Evolutionary conservation across 208 protist genomes (phyloP), one percentile per base, ranked within the genome.

Genomic region (Acanthamoeba comandoni): DNA sequence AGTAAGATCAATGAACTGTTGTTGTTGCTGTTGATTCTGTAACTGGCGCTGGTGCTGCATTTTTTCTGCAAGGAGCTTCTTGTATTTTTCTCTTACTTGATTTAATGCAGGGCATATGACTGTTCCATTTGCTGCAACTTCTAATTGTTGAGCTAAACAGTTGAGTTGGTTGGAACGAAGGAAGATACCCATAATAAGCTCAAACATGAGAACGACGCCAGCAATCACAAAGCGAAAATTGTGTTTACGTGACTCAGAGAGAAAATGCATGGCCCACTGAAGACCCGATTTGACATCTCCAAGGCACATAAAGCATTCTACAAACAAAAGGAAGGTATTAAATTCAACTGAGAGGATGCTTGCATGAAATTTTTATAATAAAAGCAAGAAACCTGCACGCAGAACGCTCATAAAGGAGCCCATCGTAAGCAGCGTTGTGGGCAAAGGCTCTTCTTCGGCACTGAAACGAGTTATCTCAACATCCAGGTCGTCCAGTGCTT

Each of bases 141-240:
- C 69, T 49, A 79, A 58, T 49, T 79, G 69, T 24, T 39, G 48
- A 49, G 69, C 69, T 39, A 79, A 49, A 19, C 29, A 39, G 15
- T 39, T 1, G 69, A 79, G 57, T 49, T 79, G 69, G 39, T 79
- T 79, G 39, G 69, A 39, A 19, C 69, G 69, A 39, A 85, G 75
- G 35, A 85, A 26, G 52, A 85, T 85, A 55, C 52, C 55, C 52
- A 85, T 65, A 55, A 85, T 65, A 29, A 85, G 19, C 53, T 85
- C 75, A 49, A 85, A 22, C 75, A 85, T 85, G 2, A 85, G 75
- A 24, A 85, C 55, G 35, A 85, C 55, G 19, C 75, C 75, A 4
- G 75, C 75, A 15, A 85, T 65, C 55, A 85, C 55, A 22, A 85
- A 85, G n/a, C 75, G 52, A 43, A 85, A 85, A 31, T 85, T 49